Base-by-base conservation (phyloP, 352 stramenopile species). In the Phytopythium litorale region DNA sequence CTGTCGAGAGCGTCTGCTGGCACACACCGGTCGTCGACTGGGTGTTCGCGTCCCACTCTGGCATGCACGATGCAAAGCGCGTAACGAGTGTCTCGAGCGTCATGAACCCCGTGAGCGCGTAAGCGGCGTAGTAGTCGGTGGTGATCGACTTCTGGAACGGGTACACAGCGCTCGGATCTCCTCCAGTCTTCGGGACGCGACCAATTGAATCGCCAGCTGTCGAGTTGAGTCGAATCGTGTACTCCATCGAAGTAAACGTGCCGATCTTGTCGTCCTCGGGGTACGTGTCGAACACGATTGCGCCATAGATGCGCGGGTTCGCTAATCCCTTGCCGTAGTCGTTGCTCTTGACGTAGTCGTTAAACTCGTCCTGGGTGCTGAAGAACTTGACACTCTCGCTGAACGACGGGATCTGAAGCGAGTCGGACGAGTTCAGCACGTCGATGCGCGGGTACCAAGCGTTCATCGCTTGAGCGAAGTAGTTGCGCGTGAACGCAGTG, bases 331-430 rank as follows among this genome's bases (percentile, higher is more conserved):
- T 70, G 12, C 68, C 82, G 65, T 91, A 89, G 28, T 73, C 64
- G 4, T 75, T 68, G 4, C 71, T 66, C 54, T 67, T 76, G 5
- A 89, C 68, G 43, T 88, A 91, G 6, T 77, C 64, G 32, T 84
- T 70, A 19, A 89, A 58, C 4, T 61, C 74, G 45, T 80, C 63
- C 7, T 70, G 60, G 5, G 71, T 75, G 32, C 75, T 58, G 63
- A 83, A 91, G 53, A 91, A 91, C 56, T 78, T 6, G n/a, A 91
- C 69, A 38, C 76, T 84, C 40, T 89, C 79, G 21, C 70, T 40
- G 2, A 87, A 71, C 12, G 77, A 88, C 19, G 82, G 82, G 42
- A 89, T 66, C 28, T 78, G 53, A 0, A 66, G 60, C 25, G 76
- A 67, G 4, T 43, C 50, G 30, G 45, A 53, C 19, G 64, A 66